phyloP scores from a whole-genome alignment of 78 protist genomes.

The Dictyostelium capitatum region DNA sequence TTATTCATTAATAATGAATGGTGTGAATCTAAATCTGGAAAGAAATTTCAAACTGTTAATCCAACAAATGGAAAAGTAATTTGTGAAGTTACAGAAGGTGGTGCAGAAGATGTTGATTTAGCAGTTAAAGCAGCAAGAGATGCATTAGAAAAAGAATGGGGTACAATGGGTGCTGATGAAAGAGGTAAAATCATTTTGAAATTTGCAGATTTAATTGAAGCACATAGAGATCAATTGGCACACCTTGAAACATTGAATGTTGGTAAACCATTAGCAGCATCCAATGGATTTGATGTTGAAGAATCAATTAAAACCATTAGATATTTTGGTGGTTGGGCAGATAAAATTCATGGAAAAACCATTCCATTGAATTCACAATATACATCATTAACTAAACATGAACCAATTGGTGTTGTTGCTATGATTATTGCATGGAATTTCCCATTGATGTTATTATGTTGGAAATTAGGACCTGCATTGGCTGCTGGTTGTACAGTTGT shows the following conservation, averaged over 20 bases:
- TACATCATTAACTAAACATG: constrained; percentile 59
- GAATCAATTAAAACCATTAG: constrained; percentile 36
- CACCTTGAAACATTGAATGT: constrained; percentile 71
- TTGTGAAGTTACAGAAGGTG: constrained; percentile 79
- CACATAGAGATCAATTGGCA: constrained; percentile 41
- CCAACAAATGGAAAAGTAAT: constrained; percentile 83
- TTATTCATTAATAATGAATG: constrained; percentile 40
- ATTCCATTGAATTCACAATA: constrained; percentile 5
- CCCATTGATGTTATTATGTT: constrained; percentile 71
- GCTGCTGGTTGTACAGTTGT: constrained; percentile 93
- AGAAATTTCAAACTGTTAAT: constrained; percentile 22
- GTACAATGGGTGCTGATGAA: not conserved
- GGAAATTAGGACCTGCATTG: constrained; percentile 93
- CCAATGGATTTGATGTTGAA: constrained; percentile 46
- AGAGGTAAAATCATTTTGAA: constrained; percentile 42
- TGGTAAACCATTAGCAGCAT: constrained; percentile 68
- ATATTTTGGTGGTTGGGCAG: constrained; percentile 91
- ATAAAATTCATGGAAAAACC: constrained; percentile 76
- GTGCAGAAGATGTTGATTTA: constrained; percentile 72
- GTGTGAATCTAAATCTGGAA: constrained; percentile 34
- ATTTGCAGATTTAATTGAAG: constrained; percentile 84
- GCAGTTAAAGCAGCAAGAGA: constrained; percentile 84
- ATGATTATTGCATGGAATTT: constrained; percentile 88
- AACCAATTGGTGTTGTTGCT: constrained; percentile 87
- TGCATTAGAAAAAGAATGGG: constrained; percentile 45